These are phyloP conservation scores for Penicillium sclerotiorum DNA, from an alignment of 2,329 filamentous ascomycete genomes.

Conservation along the genomic window DNA sequence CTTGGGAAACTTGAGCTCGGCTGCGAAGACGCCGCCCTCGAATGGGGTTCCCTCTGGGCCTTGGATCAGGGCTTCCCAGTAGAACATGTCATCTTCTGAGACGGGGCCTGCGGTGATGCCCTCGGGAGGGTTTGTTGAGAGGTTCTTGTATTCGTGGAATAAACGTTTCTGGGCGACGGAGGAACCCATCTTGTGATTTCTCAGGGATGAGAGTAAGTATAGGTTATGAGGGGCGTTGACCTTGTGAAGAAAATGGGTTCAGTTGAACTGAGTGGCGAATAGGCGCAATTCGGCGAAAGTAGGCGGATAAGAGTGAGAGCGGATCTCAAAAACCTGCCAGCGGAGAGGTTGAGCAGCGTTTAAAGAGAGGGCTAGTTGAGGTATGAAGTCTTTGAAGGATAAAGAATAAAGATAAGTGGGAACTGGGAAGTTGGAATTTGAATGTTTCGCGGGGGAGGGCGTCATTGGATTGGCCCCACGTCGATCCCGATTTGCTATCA, in stretches of 20 bases:
- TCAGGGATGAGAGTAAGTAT: neutral
- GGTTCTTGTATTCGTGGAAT: conserved; percentile 92
- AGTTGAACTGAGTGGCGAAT: conserved; percentile 13
- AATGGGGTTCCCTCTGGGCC: conserved; percentile 95
- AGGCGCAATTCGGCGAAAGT: conserved; percentile 1
- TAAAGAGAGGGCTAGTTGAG: neutral
- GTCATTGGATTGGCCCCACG: conserved; percentile 4
- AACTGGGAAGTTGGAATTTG: neutral
- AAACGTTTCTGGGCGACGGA: conserved; percentile 71
- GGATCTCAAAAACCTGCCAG: too few species aligned
- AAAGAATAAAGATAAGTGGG: neutral
- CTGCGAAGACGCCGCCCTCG: conserved; percentile 92
- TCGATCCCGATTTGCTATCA: too few species aligned
- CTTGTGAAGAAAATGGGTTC: conserved; percentile 13
- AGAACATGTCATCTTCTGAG: conserved; percentile 89
- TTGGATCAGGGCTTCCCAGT: conserved; percentile 96
- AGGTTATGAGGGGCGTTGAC: conserved; percentile 5
- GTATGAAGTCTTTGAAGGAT: too few species aligned
- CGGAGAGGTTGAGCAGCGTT: neutral
- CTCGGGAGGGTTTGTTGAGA: conserved; percentile 94
- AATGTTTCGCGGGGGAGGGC: neutral
- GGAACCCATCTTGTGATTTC: conserved; percentile 42
- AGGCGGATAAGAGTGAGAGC: too few species aligned
- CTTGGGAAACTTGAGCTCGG: conserved; percentile 90
- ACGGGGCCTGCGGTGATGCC: conserved; percentile 95